Percentiles rank a stretch among this genome's conserved stretches.
Evolutionary conservation across 1,284 basidiomycete species (phyloP).

Genomic region (Vanrija sp.): DNA sequence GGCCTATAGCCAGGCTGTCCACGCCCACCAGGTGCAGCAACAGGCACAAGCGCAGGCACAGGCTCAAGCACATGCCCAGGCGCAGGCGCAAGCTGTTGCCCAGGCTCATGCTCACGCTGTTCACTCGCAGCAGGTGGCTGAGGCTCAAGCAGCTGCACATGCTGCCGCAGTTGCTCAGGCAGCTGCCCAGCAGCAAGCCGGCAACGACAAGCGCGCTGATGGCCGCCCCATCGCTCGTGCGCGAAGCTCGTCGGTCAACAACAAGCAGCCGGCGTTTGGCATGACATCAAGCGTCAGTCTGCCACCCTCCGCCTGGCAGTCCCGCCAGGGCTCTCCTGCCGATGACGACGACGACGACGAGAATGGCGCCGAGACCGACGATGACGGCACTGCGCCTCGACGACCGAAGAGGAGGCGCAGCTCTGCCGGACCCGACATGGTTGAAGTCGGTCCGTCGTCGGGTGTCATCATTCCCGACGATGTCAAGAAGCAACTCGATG

Average conservation of each 20-base stretch:
- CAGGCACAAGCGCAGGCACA: conserved; percentile 13
- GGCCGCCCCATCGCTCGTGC: conserved; percentile 38
- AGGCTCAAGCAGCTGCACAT: not conserved
- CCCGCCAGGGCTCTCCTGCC: conserved; percentile 32
- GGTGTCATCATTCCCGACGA: conserved; percentile 54
- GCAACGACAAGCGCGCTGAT: conserved; percentile 30
- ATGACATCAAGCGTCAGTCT: conserved; percentile 35
- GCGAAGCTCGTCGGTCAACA: conserved; percentile 37
- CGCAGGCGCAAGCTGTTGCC: not conserved
- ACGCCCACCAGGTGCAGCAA: conserved; percentile 26
- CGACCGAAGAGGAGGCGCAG: conserved; percentile 37
- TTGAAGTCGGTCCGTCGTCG: conserved; percentile 13
- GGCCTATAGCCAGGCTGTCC: not conserved
- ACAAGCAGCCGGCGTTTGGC: conserved; percentile 9
- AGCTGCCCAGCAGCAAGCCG: not conserved
- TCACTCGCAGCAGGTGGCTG: not conserved
- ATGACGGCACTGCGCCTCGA: conserved; percentile 26
- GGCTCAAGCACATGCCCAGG: not conserved
- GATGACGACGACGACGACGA: conserved; percentile 37
- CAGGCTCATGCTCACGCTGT: not conserved
- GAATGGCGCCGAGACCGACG: conserved; percentile 36
- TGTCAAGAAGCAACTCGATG: conserved; percentile 75
- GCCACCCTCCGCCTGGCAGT: conserved; percentile 45
- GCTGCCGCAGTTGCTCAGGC: not conserved
- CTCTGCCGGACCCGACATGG: conserved; percentile 25